Percentiles rank a stretch among this genome's conserved stretches.
Conservation (phyloP, 306 rosid species). For the Macrotyloma uniflorum region DNA sequence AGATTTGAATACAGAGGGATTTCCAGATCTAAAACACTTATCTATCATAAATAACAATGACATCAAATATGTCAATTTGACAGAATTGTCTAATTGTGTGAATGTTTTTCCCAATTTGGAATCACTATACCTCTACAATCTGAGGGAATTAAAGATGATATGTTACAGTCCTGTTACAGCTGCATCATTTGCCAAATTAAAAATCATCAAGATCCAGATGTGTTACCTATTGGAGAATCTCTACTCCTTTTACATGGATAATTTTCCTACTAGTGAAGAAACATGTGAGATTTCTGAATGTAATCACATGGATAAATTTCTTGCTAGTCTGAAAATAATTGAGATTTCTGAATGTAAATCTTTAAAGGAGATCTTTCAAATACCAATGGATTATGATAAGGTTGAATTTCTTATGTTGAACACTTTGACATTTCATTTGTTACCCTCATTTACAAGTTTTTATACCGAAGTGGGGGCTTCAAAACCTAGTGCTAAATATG, state of each 20-base stretch:
- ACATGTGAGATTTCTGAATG: constrained; percentile 11
- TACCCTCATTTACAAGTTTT: not conserved
- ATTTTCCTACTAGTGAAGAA: constrained; percentile 30
- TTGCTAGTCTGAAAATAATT: not conserved
- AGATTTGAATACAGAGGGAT: constrained; percentile 20
- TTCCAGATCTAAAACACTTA: constrained; percentile 35
- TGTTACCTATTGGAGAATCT: constrained; percentile 35
- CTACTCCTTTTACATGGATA: constrained; percentile 32
- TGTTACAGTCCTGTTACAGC: constrained; percentile 2
- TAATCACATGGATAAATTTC: not conserved
- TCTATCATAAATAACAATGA: constrained; percentile 9
- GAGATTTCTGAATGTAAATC: constrained; percentile 15
- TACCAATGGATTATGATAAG: not conserved
- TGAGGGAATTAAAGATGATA: constrained; percentile 18
- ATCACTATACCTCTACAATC: constrained; percentile 23
- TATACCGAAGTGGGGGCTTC: not conserved
- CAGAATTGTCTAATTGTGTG: not conserved
- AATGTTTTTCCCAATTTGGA: constrained; percentile 39
- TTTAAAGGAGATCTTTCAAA: constrained; percentile 30
- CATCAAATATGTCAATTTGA: constrained; percentile 18
- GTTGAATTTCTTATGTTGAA: constrained; percentile 8
- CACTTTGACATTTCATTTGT: not conserved
- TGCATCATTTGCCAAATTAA: constrained; percentile 39
- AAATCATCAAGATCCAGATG: constrained; percentile 22
- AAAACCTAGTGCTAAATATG: not conserved